Evolutionary conservation across 2,329 filamentous ascomycete genomes (phyloP).

Genomic region (Penicillium janthinellum): DNA sequence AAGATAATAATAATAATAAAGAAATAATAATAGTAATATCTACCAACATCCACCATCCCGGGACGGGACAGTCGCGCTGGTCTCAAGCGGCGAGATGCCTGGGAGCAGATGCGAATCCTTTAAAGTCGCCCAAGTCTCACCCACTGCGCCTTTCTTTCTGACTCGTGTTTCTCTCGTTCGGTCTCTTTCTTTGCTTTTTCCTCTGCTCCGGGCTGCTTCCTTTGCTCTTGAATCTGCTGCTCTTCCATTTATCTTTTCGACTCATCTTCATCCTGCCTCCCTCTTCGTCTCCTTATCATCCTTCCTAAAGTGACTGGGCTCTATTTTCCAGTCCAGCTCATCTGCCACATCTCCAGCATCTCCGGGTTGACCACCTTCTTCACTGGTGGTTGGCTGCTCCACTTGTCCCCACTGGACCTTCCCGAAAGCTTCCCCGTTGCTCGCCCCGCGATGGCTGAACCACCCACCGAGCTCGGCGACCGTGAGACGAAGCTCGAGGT

Average conservation of each 20-base stretch:
- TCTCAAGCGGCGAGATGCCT: too few species aligned
- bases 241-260: neutral
- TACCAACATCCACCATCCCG: too few species aligned
- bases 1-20: too few species aligned
- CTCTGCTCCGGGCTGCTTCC: neutral
- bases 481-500: constrained; percentile 34
- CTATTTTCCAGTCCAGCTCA: neutral
- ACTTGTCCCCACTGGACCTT: neutral
- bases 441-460: constrained; percentile 32
- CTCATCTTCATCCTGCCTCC: neutral
- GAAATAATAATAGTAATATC: too few species aligned
- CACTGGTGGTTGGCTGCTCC: neutral
- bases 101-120: too few species aligned
- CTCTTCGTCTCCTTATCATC: neutral
- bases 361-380: too few species aligned
- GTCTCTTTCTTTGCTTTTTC: neutral
- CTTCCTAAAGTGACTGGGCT: neutral
- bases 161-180: neutral
- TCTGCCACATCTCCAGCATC: too few species aligned
- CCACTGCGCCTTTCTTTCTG: neutral
- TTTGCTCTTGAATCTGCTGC: neutral
- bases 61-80: too few species aligned
- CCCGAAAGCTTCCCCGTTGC: neutral
- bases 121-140: neutral
- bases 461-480: constrained; percentile 23